A percentile compares a stretch with the other conserved stretches of the same genome.
Evolutionary conservation across 441 rosid genomes (phyloP).

Genomic region (Populus hybrid): DNA sequence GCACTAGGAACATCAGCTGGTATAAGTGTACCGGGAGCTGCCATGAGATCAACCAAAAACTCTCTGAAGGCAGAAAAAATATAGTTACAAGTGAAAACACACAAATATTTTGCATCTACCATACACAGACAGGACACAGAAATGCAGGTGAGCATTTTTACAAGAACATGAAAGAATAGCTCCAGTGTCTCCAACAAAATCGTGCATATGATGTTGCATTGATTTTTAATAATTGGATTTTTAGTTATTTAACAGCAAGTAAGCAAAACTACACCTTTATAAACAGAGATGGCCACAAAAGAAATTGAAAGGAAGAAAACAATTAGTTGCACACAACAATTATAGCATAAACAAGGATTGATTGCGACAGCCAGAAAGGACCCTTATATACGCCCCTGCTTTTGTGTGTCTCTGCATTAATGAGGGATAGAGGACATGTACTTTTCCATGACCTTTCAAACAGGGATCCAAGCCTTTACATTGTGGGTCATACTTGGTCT

Average conservation of each 20-base stretch:
- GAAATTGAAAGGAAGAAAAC: neutral
- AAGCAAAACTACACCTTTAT: neutral
- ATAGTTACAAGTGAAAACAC: slow-evolving; percentile 24
- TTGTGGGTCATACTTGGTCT: neutral
- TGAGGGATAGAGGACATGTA: neutral
- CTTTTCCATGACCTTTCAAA: neutral
- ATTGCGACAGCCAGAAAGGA: no score
- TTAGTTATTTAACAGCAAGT: neutral
- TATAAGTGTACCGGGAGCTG: slow-evolving; percentile 96
- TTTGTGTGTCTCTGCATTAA: neutral
- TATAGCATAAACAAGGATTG: neutral
- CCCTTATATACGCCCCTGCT: no score
- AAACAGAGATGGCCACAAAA: neutral
- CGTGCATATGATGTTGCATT: neutral
- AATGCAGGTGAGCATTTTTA: neutral
- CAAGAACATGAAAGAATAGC: neutral
- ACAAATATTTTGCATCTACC: slow-evolving; percentile 3
- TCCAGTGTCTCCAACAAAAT: neutral
- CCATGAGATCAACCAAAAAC: slow-evolving; percentile 99
- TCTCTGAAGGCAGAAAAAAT: slow-evolving; percentile 58
- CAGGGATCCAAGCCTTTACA: neutral
- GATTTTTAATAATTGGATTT: neutral
- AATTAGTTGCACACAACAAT: neutral
- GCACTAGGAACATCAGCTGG: slow-evolving; percentile 81
- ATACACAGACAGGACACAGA: slow-evolving; percentile 1